Percentiles rank a stretch among this genome's conserved stretches.
Evolutionary conservation across 192 early-diverging fungal species (phyloP).

Genomic region (Podila clonocystis): DNA sequence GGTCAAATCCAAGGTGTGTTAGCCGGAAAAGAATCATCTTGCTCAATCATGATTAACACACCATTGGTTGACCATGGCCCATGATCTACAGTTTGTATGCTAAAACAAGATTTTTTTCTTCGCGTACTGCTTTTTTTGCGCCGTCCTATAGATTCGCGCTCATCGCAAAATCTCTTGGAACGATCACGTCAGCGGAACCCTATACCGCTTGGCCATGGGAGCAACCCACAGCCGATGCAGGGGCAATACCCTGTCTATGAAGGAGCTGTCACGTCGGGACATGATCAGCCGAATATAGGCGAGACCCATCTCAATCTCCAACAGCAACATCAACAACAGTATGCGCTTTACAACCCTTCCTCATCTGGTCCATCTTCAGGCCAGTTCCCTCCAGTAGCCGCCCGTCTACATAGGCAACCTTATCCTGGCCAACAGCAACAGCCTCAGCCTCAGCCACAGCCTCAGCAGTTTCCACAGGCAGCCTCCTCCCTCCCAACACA

Average conservation of each 20-base stretch:
- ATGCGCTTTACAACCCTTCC: slow-evolving; percentile 12
- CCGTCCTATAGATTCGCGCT: slow-evolving; percentile 23
- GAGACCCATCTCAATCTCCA: not conserved
- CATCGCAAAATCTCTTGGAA: slow-evolving; percentile 39
- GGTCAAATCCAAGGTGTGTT: not conserved
- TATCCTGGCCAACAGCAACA: not conserved
- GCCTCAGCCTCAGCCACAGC: not conserved
- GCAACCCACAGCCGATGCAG: not conserved
- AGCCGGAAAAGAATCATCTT: no score
- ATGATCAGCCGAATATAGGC: not conserved
- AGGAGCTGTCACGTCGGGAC: not conserved
- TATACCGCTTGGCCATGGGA: slow-evolving; percentile 1
- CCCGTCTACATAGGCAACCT: not conserved
- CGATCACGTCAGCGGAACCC: slow-evolving; percentile 48
- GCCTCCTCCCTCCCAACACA: not conserved
- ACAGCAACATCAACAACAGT: slow-evolving; percentile 9
- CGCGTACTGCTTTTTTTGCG: not conserved
- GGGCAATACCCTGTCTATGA: slow-evolving; percentile 12
- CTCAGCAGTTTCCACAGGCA: not conserved
- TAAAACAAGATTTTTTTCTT: not conserved
- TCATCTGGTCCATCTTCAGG: slow-evolving; percentile 6
- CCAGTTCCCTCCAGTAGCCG: slow-evolving; percentile 8
- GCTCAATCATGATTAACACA: not conserved
- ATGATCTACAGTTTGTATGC: not conserved
- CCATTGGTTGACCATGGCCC: not conserved